A percentile compares a stretch with the other conserved stretches of the same genome.
Evolutionary conservation across 495 filamentous ascomycete genomes (phyloP).

Genomic region (Immersiella caudata): DNA sequence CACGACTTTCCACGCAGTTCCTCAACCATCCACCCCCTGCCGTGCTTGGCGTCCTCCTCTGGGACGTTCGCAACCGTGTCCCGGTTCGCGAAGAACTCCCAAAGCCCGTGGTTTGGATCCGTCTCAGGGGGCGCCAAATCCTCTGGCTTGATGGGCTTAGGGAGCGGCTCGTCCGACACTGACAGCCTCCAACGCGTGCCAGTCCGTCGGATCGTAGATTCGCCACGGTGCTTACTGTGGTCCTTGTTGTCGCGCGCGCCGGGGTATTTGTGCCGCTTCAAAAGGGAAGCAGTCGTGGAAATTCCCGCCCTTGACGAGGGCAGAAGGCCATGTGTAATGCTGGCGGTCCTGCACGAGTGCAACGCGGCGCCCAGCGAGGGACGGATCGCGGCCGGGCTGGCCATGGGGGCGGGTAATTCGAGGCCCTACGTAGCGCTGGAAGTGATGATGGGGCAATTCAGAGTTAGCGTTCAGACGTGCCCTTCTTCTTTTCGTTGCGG

Average conservation of each 20-base stretch:
- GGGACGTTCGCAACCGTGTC: conserved; percentile 67
- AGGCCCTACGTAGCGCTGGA: not conserved
- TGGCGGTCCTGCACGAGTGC: conserved; percentile 21
- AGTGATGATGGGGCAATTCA: no score
- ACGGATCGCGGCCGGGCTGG: conserved; percentile 46
- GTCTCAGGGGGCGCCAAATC: conserved; percentile 55
- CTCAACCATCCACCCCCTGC: conserved; percentile 81
- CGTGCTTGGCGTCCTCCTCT: conserved; percentile 66
- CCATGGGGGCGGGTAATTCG: conserved; percentile 36
- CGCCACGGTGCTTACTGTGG: conserved; percentile 70
- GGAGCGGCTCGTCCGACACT: conserved; percentile 70
- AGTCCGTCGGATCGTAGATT: conserved; percentile 76
- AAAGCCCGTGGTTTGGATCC: conserved; percentile 84
- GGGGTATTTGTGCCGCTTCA: conserved; percentile 41
- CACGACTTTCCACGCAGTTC: conserved; percentile 88
- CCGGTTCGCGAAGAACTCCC: conserved; percentile 80
- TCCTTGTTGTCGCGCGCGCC: conserved; percentile 55
- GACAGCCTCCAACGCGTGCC: conserved; percentile 72
- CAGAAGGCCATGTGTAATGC: not conserved
- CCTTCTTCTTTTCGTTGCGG: not conserved
- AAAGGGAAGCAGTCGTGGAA: conserved; percentile 41
- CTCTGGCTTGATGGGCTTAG: conserved; percentile 74
- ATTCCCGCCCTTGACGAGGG: conserved; percentile 29
- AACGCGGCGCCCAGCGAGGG: conserved; percentile 43
- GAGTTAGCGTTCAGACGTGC: not conserved